These are phyloP conservation scores for Aspergillus sclerotioniger DNA, from an alignment of 495 filamentous ascomycete species.

Conservation along the genomic window DNA sequence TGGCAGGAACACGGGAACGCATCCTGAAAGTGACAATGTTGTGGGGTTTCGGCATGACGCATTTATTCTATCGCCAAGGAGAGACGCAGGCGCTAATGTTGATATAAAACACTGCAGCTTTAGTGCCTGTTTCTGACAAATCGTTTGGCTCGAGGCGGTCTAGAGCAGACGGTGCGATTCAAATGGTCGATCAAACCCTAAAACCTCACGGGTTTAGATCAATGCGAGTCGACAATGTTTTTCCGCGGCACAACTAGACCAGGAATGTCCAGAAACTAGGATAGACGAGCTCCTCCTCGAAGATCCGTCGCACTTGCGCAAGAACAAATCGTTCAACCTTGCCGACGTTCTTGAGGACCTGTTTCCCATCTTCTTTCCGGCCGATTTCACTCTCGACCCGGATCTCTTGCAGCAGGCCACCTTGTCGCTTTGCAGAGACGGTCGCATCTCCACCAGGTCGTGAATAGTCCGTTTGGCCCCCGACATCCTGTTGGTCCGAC, in stretches of 20 bases:
- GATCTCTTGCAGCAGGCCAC: slow-evolving; percentile 84
- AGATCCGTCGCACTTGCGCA: slow-evolving; percentile 93
- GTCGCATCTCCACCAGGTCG: slow-evolving; percentile 18
- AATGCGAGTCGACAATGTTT: neutral
- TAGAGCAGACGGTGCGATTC: neutral
- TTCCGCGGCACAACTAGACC: slow-evolving; percentile 49
- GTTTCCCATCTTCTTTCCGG: slow-evolving; percentile 82
- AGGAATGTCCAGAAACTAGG: slow-evolving; percentile 98
- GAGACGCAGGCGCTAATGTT: neutral
- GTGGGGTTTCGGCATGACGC: neutral
- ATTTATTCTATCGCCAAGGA: neutral
- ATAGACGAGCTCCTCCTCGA: slow-evolving; percentile 76
- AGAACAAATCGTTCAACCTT: slow-evolving; percentile 98
- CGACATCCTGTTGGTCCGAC: slow-evolving; percentile 47
- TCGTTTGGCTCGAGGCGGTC: neutral
- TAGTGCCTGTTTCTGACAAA: neutral
- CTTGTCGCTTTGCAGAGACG: slow-evolving; percentile 49
- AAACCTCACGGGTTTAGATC: neutral
- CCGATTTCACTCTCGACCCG: slow-evolving; percentile 97
- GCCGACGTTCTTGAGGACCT: slow-evolving; percentile 94
- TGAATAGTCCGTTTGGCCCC: slow-evolving; percentile 20
- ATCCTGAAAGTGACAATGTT: neutral
- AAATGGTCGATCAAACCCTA: neutral
- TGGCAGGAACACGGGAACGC: no score
- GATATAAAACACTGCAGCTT: neutral